phyloP scores from a whole-genome alignment of 2,329 filamentous ascomycete species.

The Thielaviopsis populi region DNA sequence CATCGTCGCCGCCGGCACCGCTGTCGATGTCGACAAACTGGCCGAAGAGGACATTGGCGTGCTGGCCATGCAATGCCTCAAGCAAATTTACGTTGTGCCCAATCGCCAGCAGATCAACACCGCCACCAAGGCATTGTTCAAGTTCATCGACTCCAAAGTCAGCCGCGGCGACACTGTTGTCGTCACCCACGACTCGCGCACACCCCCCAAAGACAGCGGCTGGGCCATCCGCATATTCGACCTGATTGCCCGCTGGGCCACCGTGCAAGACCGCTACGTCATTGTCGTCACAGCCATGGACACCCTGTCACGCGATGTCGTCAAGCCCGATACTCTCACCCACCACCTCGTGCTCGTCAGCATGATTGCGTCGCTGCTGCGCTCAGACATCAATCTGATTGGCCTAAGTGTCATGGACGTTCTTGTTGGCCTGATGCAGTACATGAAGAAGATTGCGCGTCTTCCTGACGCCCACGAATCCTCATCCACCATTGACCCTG shows the following conservation, averaged over 20 bases:
- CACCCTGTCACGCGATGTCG: constrained; percentile 49
- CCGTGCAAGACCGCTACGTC: constrained; percentile 86
- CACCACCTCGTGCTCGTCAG: constrained; percentile 62
- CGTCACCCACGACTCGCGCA: constrained; percentile 33
- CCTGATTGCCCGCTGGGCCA: constrained; percentile 70
- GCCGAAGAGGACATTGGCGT: constrained; percentile 81
- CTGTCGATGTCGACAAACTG: constrained; percentile 73
- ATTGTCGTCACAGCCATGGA: constrained; percentile 76
- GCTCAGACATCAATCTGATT: constrained; percentile 84
- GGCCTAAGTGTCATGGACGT: constrained; percentile 95
- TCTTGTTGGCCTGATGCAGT: constrained; percentile 67
- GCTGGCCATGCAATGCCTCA: constrained; percentile 70
- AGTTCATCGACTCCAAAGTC: constrained; percentile 53
- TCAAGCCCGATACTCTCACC: constrained; percentile 55
- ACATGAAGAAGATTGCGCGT: constrained; percentile 64
- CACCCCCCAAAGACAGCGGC: constrained; percentile 36
- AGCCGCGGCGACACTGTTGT: constrained; percentile 39
- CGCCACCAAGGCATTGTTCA: constrained; percentile 58
- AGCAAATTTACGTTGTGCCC: constrained; percentile 69
- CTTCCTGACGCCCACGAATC: constrained; percentile 31
- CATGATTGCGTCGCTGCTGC: constrained; percentile 67
- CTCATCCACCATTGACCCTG: constrained; percentile 17
- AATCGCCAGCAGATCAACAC: constrained; percentile 68
- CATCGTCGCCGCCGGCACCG: constrained; percentile 62
- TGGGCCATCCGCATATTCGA: constrained; percentile 78